Evolutionary conservation across 1,139 yeast genomes (phyloP), one percentile per base, ranked within the genome.

Genomic region (Lodderomyces beijingensis): DNA sequence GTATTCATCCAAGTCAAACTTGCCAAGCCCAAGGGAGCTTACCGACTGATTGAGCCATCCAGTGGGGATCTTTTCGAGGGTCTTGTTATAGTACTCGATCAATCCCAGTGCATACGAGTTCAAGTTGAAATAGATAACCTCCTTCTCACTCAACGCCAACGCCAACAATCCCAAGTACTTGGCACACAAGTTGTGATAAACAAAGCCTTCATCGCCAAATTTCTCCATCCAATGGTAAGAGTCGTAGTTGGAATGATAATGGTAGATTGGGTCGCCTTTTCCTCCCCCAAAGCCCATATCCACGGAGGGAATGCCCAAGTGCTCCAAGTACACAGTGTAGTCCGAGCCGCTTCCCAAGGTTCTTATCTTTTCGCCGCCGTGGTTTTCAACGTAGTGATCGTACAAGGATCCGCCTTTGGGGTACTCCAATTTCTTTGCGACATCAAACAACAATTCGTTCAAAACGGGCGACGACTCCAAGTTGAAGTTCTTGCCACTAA

Each of bases 221-320:
- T 58, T 55, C 21, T 66, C 59, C 56, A 79, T 59, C 80, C 84
- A 79, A 36, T 68, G 53, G 34, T 61, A 59, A 5, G 80, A 69
- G 47, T 80, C 87, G 46, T 65, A 78, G 34, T 65, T 68, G 6
- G 88, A 79, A 50, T 79, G 79, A 36, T 62, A 59, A 41, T 77
- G 83, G 41, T 70, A 68, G 8, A 77, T 58, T 6, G 76, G 68
- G 28, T 73, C 71, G 9, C 39, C 44, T 34, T 51, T 49, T 7
- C 54, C 51, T 27, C 45, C 50, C 14, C 40, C 40, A 37, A 67
- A 67, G 2, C 67, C 65, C 14, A 62, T 33, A 39, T 67, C 73
- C 17, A 57, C 61, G 1, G 70, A 57, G 8, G 73, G 66, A 35
- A 67, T 62, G 22, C 73, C 74, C 47, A 67, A 62, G 42, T 67